phyloP scores from a whole-genome alignment of 225 moss, liverwort and hornwort species.

The Ulota crispa region DNA sequence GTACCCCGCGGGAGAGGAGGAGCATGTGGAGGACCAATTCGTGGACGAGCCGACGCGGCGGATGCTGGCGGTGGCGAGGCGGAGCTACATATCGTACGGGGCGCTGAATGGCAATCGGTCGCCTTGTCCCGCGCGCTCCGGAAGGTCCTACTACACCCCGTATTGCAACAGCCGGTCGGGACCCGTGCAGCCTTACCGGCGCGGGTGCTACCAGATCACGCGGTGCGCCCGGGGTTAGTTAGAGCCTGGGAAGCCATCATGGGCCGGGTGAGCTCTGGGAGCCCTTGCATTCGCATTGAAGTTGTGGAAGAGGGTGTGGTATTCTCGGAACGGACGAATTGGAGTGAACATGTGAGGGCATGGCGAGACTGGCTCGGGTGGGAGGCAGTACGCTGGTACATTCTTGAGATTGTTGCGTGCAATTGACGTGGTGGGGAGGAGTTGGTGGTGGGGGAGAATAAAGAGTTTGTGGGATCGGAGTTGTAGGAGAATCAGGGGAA shows the following conservation, averaged over 20 bases:
- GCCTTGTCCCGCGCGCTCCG: slow-evolving; percentile 53
- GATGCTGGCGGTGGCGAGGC: slow-evolving; percentile 13
- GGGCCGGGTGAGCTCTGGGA: slow-evolving; percentile 36
- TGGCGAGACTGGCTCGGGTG: neutral
- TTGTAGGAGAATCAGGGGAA: neutral
- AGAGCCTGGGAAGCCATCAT: slow-evolving; percentile 2
- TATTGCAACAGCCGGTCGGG: slow-evolving; percentile 23
- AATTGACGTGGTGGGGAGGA: neutral
- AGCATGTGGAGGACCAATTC: slow-evolving; percentile 28
- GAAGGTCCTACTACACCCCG: slow-evolving; percentile 52
- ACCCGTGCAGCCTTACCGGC: slow-evolving; percentile 32
- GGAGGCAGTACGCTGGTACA: neutral
- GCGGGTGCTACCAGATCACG: slow-evolving; percentile 52
- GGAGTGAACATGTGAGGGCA: neutral
- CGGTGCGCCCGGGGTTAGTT: slow-evolving; percentile 51
- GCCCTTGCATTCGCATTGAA: slow-evolving; percentile 29
- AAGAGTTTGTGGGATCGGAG: slow-evolving; percentile 3
- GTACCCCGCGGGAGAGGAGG: slow-evolving; percentile 7
- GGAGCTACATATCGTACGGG: slow-evolving; percentile 34
- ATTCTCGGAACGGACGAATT: neutral
- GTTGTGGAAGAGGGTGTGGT: neutral
- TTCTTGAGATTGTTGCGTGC: neutral
- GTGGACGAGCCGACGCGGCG: slow-evolving; percentile 39
- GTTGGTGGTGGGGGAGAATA: neutral
- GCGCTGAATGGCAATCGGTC: slow-evolving; percentile 40